Percentiles rank a stretch among this genome's conserved stretches.
Evolutionary conservation across 495 filamentous ascomycete species (phyloP).

Genomic region (Lichina pygmaea): DNA sequence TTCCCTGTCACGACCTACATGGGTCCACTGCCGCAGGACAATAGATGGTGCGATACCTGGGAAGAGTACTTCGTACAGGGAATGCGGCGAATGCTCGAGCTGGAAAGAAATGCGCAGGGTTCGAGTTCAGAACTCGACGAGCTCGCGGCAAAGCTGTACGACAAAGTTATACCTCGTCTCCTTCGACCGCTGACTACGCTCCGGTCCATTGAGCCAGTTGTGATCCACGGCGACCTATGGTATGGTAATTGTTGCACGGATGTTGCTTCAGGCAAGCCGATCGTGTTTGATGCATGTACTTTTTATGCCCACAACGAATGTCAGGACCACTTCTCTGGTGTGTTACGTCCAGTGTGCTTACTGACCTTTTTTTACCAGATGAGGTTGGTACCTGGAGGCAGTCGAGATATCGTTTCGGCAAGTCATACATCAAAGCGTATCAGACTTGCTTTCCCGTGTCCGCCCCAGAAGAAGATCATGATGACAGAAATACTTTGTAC

Average conservation of each 20-base stretch:
- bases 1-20: constrained; percentile 5
- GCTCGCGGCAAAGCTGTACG: constrained; percentile 3
- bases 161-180: constrained; percentile 11
- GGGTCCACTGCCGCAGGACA: constrained; percentile 4
- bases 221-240: constrained; percentile 16
- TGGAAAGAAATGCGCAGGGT: constrained; percentile 7
- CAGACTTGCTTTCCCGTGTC: neutral
- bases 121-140: constrained; percentile 3
- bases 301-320: constrained; percentile 1
- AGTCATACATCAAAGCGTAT: constrained; percentile 1
- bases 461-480: constrained; percentile 2
- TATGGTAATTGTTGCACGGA: constrained; percentile 9
- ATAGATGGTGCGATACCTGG: constrained; percentile 5
- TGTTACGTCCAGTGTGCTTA: neutral
- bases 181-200: constrained; percentile 9
- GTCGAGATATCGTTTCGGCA: neutral
- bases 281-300: constrained; percentile 5
- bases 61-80: constrained; percentile 5
- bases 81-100: constrained; percentile 1
- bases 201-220: constrained; percentile 9
- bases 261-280: constrained; percentile 2
- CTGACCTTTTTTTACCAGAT: neutral
- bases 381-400: constrained; percentile 1
- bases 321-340: neutral
- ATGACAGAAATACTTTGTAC: constrained; percentile 3